Percentiles rank a stretch among this genome's conserved stretches.
These are phyloP conservation scores for Vitellaria paradoxa DNA, from an alignment of 179 eudicot genomes.

Conservation along the genomic window DNA sequence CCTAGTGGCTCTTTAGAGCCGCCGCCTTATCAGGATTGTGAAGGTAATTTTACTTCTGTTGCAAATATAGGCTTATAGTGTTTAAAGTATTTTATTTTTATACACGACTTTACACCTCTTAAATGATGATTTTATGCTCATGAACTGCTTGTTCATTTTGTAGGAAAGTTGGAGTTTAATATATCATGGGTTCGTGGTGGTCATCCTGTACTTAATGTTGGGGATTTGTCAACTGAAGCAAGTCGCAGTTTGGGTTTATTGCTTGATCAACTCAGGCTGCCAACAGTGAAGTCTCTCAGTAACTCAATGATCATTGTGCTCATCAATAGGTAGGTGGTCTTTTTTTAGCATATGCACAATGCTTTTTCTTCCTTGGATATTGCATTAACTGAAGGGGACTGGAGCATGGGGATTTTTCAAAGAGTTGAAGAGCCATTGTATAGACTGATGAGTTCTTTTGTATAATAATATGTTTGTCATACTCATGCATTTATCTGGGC, in stretches of 20 bases:
- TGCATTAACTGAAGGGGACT: not conserved
- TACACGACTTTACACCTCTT: not conserved
- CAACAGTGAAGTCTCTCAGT: conserved; percentile 70
- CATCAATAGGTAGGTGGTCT: conserved; percentile 59
- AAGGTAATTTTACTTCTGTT: conserved; percentile 37
- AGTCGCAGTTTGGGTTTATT: conserved; percentile 72
- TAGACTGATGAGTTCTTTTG: not conserved
- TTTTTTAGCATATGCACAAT: not conserved
- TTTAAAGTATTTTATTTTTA: not conserved
- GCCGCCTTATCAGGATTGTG: conserved; percentile 46
- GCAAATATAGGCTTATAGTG: not conserved
- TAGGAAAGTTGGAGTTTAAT: conserved; percentile 63
- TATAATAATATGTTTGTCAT: not conserved
- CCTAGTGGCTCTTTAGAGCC: conserved; percentile 78
- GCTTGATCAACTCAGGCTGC: conserved; percentile 91
- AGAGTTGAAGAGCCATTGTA: too few species aligned
- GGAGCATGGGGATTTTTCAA: not conserved
- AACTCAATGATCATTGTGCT: conserved; percentile 78
- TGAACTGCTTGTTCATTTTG: conserved; percentile 12
- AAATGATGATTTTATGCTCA: conserved; percentile 12
- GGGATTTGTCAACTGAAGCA: conserved; percentile 87
- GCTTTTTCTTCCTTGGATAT: not conserved
- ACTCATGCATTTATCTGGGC: not conserved
- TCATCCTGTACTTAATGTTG: conserved; percentile 79
- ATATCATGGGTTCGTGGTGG: conserved; percentile 95